Base-by-base conservation (phyloP, 352 stramenopile species). In the Elongisporangium anandrum region DNA sequence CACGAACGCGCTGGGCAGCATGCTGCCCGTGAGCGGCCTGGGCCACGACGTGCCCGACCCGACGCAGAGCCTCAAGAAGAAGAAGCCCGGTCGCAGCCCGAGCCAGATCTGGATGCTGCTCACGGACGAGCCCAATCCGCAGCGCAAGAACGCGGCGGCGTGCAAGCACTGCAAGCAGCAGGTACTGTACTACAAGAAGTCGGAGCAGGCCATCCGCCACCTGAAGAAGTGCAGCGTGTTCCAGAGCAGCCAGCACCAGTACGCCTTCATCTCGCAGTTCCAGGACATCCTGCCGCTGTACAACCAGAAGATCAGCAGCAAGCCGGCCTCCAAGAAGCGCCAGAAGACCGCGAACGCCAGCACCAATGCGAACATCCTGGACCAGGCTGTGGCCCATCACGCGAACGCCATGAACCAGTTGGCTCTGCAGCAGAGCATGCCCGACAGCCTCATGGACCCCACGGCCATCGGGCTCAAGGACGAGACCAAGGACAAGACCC, bases 121-220 rank as follows among this genome's bases (percentile, higher is more conserved):
- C 57, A 94, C 84, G 29, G 84, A 94, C 66, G 84, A 94, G 53
- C 75, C 78, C 15, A 77, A 90, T 66, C 84, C 84, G 54, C 81
- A 94, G 61, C 78, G 81, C 10, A 81, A 81, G 64, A 92, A 92
- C 54, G 68, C 84, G 8, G 77, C 84, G 29, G 64, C 78, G 24
- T 94, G 84, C 67, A 94, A 94, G 65, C 84, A 94, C 65, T 94
- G 84, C 69, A 90, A 94, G 68, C 78, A 92, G 61, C 77, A 90
- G 38, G 84, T 94, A 45, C 54, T 88, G 22, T 94, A 94, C 69
- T 94, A 94, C 67, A 94, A 94, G 55, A 94, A 92, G 57, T 94
- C 84, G 26, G 84, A 94, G 70, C 84, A 94, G 57, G 81, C 81
- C 19, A 87, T 94, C 48, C 81, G 84, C 29, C 84, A 94, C 58